Conservation (phyloP, 192 early-diverging fungal species). For the Phycomyces blakesleeanus region DNA sequence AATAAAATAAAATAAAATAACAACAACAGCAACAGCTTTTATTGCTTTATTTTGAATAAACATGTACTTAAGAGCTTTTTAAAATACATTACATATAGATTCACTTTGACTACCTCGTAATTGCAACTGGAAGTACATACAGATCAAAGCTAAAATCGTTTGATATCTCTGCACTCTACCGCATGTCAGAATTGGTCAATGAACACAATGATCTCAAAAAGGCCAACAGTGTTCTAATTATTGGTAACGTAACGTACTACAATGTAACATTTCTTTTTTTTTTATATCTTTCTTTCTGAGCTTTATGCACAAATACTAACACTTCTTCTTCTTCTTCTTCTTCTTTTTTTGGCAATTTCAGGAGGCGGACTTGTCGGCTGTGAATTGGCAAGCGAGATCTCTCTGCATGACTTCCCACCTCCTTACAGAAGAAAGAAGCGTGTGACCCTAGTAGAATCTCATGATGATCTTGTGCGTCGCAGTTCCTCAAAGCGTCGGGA, state of each 20-base stretch:
- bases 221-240: slow-evolving; percentile 24
- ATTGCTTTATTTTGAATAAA: too few species aligned
- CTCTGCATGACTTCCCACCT: slow-evolving; percentile 5
- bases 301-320: too few species aligned
- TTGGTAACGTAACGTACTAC: slow-evolving; percentile 16
- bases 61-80: too few species aligned
- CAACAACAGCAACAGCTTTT: background rate
- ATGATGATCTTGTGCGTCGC: slow-evolving; percentile 13
- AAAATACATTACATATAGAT: too few species aligned
- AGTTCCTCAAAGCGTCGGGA: slow-evolving; percentile 8
- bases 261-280: background rate
- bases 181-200: slow-evolving; percentile 12
- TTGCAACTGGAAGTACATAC: slow-evolving; percentile 34
- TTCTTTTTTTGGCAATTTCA: too few species aligned
- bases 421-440: slow-evolving; percentile 13
- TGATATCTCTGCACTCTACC: slow-evolving; percentile 31
- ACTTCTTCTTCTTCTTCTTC: background rate
- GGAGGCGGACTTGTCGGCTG: slow-evolving; percentile 47
- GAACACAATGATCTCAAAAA: slow-evolving; percentile 20
- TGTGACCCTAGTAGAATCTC: slow-evolving; percentile 32
- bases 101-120: slow-evolving; percentile 33
- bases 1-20: background rate
- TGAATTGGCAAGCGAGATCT: slow-evolving; percentile 41
- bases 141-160: slow-evolving; percentile 30
- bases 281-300: too few species aligned